phyloP scores from a whole-genome alignment of 257 asterid species.

The Jacaranda copaia region DNA sequence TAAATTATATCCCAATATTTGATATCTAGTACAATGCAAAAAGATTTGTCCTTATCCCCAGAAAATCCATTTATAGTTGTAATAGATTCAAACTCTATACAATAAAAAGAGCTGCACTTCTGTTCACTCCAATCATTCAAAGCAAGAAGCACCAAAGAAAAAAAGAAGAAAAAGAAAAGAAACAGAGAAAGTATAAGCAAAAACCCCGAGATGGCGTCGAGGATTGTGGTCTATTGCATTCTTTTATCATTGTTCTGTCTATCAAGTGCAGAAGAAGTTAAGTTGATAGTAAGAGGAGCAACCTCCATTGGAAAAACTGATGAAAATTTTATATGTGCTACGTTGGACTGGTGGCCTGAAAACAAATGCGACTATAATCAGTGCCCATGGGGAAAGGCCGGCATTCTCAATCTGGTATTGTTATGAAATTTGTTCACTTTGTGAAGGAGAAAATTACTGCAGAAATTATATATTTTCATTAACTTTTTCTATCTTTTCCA shows the following conservation, averaged over 20 bases:
- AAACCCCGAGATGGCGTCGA: constrained; percentile 41
- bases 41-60: background rate
- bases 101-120: background rate
- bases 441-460: background rate
- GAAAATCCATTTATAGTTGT: background rate
- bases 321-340: constrained; percentile 70
- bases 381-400: constrained; percentile 79
- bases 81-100: background rate
- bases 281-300: background rate
- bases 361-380: constrained; percentile 67
- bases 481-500: constrained; percentile 24
- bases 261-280: constrained; percentile 49
- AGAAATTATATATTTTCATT: constrained; percentile 3
- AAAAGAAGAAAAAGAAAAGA: background rate
- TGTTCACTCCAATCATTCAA: too few species aligned
- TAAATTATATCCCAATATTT: too few species aligned
- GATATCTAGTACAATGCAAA: too few species aligned
- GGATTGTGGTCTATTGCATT: constrained; percentile 24
- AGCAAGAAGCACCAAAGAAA: background rate
- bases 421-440: too few species aligned
- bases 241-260: constrained; percentile 38
- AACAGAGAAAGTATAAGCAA: background rate
- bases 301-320: constrained; percentile 50
- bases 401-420: constrained; percentile 65
- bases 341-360: constrained; percentile 89